Conservation (phyloP, 495 filamentous ascomycete genomes). For the Penicillium cataractarum region DNA sequence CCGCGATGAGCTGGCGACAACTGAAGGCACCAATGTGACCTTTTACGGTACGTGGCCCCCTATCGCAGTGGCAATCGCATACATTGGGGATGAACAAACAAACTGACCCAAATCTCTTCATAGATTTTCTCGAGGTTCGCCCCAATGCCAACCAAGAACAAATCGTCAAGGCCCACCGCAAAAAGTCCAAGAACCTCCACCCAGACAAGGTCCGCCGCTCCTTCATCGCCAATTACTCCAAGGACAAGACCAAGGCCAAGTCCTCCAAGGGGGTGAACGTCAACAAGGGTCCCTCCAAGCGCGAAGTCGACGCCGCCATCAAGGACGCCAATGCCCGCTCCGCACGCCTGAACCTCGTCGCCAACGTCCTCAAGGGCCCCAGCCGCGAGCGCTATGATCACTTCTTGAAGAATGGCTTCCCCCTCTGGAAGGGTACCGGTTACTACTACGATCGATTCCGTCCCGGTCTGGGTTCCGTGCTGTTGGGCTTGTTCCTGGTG, state of each 20-base stretch:
- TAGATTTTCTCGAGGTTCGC: conserved; percentile 79
- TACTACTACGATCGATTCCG: conserved; percentile 97
- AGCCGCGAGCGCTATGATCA: conserved; percentile 89
- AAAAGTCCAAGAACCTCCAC: conserved; percentile 79
- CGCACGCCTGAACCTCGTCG: conserved; percentile 78
- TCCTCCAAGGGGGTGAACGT: conserved; percentile 65
- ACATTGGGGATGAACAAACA: neutral
- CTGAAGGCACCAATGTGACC: conserved; percentile 79
- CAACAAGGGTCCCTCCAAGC: conserved; percentile 67
- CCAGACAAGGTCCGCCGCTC: conserved; percentile 93
- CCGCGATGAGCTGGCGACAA: conserved; percentile 75
- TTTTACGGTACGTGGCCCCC: conserved; percentile 70
- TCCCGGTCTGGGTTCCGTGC: conserved; percentile 82
- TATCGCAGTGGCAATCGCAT: neutral
- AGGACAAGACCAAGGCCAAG: conserved; percentile 59
- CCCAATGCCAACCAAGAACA: conserved; percentile 80
- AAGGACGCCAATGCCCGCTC: conserved; percentile 81
- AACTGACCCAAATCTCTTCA: neutral
- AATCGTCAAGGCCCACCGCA: conserved; percentile 90
- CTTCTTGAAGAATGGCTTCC: conserved; percentile 93
- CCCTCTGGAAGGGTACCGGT: conserved; percentile 92
- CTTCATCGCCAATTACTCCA: conserved; percentile 72
- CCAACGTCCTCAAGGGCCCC: conserved; percentile 79
- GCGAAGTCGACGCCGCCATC: conserved; percentile 72
- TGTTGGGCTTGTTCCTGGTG: conserved; percentile 81